Base-by-base conservation (phyloP, 176 grass and related monocot genomes). In the Microstegium vimineum region DNA sequence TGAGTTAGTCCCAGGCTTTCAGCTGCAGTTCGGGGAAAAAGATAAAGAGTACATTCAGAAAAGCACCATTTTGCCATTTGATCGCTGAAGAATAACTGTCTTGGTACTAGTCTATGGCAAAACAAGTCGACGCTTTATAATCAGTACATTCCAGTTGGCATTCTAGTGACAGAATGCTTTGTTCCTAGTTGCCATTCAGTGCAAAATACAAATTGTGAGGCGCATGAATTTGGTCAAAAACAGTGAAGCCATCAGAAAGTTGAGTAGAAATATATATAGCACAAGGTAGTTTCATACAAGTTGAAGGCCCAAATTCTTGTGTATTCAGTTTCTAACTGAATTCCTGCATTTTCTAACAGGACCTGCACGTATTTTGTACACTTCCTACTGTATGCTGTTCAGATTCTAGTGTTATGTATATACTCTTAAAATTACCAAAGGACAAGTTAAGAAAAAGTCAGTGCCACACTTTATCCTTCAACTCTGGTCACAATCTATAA, bases 1-100 rank as follows among this genome's bases (percentile, higher is more conserved):
- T 87, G 87, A 77, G 96, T 93, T 33, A 95, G 49, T 37, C 96
- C 96, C 16, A 99, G 42, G 77, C 70, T 90, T 37, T 90, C 85
- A 66, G 89, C 96, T 99, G 80, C 54, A 90, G 18, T 18, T 61
- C 20, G 20, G n/a, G 34, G 5, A 57, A 15, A 74, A 33, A 57
- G 2, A 80, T 10, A n/a, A 42, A 23, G 7, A 63, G 7, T 25
- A 41, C 36, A 8, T 72, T 36, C 35, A 22, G 64, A 49, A 38
- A 49, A 38, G 10, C 2, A 18, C 18, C 20, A 76, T 8, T 61
- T 59, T 70, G 52, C 10, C 65, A 18, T 34, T 17, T 56, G 26
- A 79, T n/a, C 9, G 5, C 35, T 74, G 57, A 74, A 66, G 8
- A 62, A 0, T 35, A 52, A 51, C 20, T 27, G 34, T 63, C 2